A percentile compares a stretch with the other conserved stretches of the same genome.
phyloP scores from a whole-genome alignment of 495 filamentous ascomycete genomes.

The Hamigera avellanea region DNA sequence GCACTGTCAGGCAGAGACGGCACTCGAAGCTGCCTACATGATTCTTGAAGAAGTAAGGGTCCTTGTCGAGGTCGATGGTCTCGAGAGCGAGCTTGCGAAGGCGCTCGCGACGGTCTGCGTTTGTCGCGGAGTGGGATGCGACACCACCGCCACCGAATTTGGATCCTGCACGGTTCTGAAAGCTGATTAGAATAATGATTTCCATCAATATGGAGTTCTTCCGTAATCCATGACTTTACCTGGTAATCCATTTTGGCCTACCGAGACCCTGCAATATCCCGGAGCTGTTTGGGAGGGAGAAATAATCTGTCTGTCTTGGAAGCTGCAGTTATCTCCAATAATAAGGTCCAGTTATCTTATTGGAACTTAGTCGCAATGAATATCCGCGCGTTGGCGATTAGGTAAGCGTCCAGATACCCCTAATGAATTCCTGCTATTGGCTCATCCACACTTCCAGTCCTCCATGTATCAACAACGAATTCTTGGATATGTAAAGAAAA shows the following conservation, averaged over 20 bases:
- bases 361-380: too few relatives aligned
- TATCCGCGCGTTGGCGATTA: not conserved
- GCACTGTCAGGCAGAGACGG: constrained; percentile 94
- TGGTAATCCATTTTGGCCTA: constrained; percentile 46
- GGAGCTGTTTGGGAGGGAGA: too few relatives aligned
- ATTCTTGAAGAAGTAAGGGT: constrained; percentile 99
- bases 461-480: too few relatives aligned
- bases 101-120: constrained; percentile 93
- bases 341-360: too few relatives aligned
- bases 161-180: constrained; percentile 90
- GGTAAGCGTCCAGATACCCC: too few relatives aligned
- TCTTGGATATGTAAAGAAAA: too few relatives aligned
- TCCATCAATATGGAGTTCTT: constrained; percentile 1
- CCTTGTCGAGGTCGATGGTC: constrained; percentile 97
- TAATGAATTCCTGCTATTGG: too few relatives aligned
- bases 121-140: constrained; percentile 83
- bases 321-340: too few relatives aligned
- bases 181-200: constrained; percentile 4
- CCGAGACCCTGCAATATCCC: not conserved
- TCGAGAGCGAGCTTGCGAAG: constrained; percentile 96
- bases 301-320: too few relatives aligned
- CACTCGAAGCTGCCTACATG: constrained; percentile 98
- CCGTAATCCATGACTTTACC: constrained; percentile 29
- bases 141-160: constrained; percentile 98
- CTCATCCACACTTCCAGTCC: too few relatives aligned